Percentiles rank a stretch among this genome's conserved stretches.
These are phyloP conservation scores for Kwoniella mangroviensis DNA, from an alignment of 768 basidiomycete genomes.

Conservation along the genomic window DNA sequence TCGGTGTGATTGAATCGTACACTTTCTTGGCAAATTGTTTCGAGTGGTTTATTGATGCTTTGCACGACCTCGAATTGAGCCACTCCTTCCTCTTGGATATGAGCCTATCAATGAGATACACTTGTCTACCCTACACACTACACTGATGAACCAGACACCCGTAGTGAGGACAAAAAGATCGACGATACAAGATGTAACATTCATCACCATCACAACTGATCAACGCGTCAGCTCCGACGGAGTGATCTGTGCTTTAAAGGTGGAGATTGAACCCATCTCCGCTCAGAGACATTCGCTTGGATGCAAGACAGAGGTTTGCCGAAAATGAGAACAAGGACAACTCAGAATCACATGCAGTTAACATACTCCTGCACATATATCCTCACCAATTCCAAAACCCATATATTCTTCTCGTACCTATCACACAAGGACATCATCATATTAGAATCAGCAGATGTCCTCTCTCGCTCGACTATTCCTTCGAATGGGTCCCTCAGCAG, in stretches of 20 bases:
- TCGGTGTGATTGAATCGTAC: not conserved
- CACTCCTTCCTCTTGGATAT: too few species aligned
- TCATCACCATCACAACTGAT: not conserved
- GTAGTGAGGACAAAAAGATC: constrained; percentile 1
- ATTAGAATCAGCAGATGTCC: constrained; percentile 20
- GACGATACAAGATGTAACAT: not conserved
- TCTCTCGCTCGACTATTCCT: constrained; percentile 26
- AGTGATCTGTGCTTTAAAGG: not conserved
- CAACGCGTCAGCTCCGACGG: constrained; percentile 5
- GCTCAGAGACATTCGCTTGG: not conserved
- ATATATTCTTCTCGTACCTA: not conserved
- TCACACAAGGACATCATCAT: not conserved
- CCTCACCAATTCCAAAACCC: too few species aligned
- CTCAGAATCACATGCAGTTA: not conserved
- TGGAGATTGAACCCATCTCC: not conserved
- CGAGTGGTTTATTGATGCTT: too few species aligned
- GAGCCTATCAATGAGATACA: not conserved
- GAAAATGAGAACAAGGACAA: not conserved
- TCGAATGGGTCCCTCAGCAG: constrained; percentile 33
- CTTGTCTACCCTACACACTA: not conserved
- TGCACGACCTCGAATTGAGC: too few species aligned
- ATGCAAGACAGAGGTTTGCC: not conserved
- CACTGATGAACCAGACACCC: not conserved
- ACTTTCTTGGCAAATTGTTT: too few species aligned
- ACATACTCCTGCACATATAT: too few species aligned